Conservation (phyloP, 352 stramenopile species). For the Globisporangium viniferum region DNA sequence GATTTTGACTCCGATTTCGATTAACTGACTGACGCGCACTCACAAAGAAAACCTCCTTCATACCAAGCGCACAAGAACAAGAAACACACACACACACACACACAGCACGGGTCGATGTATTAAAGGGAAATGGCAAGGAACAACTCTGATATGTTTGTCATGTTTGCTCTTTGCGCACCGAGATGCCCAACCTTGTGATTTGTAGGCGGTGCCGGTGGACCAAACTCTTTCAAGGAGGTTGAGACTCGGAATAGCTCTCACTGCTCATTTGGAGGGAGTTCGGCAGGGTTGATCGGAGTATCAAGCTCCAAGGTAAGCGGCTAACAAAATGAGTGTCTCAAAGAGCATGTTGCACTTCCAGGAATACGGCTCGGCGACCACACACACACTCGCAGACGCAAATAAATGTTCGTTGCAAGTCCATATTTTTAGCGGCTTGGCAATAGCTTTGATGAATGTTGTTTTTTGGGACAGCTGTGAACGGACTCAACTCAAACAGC, state of each 20-base stretch:
- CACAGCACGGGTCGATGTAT: background rate
- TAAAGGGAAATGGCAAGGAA: background rate
- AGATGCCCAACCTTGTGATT: background rate
- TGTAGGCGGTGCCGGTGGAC: background rate
- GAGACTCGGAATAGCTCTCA: too few relatives aligned
- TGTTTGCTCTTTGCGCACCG: background rate
- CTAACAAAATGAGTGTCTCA: background rate
- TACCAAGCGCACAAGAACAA: background rate
- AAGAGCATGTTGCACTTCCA: background rate
- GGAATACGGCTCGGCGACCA: background rate
- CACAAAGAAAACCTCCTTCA: background rate
- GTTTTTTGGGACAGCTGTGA: background rate
- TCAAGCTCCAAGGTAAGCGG: too few relatives aligned
- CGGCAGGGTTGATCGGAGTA: background rate
- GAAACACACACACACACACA: background rate
- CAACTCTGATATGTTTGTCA: background rate
- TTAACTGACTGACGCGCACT: background rate
- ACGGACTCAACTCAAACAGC: background rate
- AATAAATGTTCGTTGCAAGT: background rate
- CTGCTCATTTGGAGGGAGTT: background rate
- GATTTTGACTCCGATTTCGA: constrained; percentile 54
- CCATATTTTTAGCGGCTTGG: constrained; percentile 1
- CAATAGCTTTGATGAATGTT: background rate
- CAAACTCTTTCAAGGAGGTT: background rate
- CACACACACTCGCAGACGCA: background rate